phyloP scores from a whole-genome alignment of 306 rosid species.

The Prunus fruticosa region DNA sequence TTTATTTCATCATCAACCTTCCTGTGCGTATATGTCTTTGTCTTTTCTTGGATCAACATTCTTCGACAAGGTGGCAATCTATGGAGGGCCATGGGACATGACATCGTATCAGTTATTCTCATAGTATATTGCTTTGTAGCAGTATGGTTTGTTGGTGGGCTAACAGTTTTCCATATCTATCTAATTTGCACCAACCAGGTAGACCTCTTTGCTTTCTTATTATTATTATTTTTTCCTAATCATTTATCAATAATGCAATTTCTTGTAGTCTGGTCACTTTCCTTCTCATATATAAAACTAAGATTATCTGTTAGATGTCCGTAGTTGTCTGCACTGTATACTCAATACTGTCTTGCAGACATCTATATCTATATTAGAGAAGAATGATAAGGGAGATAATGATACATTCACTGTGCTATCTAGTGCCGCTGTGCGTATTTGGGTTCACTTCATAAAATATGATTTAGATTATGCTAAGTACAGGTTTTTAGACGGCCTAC shows the following conservation, averaged over 20 bases:
- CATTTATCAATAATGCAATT: neutral
- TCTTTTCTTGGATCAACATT: conserved; percentile 78
- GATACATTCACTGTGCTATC: too few species aligned
- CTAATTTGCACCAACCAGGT: conserved; percentile 91
- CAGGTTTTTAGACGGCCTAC: neutral
- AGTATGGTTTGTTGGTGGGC: conserved; percentile 95
- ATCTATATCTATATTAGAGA: too few species aligned
- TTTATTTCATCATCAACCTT: conserved; percentile 73
- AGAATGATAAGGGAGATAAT: neutral
- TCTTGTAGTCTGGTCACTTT: too few species aligned
- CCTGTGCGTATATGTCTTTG: conserved; percentile 72
- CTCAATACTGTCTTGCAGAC: neutral
- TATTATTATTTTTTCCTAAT: neutral
- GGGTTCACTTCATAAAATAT: neutral
- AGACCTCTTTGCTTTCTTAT: conserved; percentile 5
- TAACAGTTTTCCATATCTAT: conserved; percentile 80
- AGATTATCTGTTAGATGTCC: neutral
- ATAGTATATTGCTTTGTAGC: conserved; percentile 77
- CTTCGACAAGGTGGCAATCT: conserved; percentile 37
- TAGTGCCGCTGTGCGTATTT: too few species aligned
- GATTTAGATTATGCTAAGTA: neutral
- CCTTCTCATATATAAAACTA: too few species aligned
- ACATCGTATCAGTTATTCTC: conserved; percentile 63
- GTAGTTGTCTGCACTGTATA: neutral
- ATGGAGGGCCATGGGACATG: conserved; percentile 49